Base-by-base conservation (phyloP, 192 early-diverging fungal genomes). In the Coemansia sp. region DNA sequence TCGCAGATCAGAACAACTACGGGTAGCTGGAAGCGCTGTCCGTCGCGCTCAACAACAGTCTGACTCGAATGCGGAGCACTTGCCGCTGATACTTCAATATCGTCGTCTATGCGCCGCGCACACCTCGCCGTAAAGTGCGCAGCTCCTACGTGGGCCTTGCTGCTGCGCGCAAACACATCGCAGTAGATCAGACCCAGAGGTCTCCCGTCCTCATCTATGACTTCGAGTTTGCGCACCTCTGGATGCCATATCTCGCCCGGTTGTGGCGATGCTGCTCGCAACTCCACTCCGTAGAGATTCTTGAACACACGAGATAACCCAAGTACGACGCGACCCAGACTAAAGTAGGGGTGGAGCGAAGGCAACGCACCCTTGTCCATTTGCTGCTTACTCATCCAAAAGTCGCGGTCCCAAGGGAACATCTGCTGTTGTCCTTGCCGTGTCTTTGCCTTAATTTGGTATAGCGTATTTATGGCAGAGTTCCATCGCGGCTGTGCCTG, bases 111-210 rank as follows among this genome's bases (percentile, higher is more conserved):
- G 4, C 94, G 86, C 15, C 97, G 87, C 0, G 95, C 94, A 41
- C 95, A 96, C 13, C 94, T 87, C 0, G 97, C 90, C 0, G 97
- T 98, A 71, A 97, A 99, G 84, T 99, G 97, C 2, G 97, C 97
- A 0, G 97, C 94, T 68, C 89, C 91, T 34, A 90, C 87, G 44
- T 83, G 87, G 34, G 94, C 92, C 66, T 91, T 92, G 44, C 88
- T 89, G 33, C 70, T 71, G n/a, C 97, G 89, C 13, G 77, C 76
- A 76, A 93, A 95, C 41, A 97, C 85, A 73, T 99, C 97, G 64
- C 95, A 97, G 73, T 99, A 99, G 10, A 99, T 93, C 2, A 91
- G 89, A 27, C 97, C 97, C 47, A 98, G 87, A 53, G 86, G 83
- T n/a, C 88, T 91, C 38, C 95, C 93, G n/a, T 74, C 69, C 69